Percentiles rank a stretch among this genome's conserved stretches.
Evolutionary conservation across 1,284 basidiomycete species (phyloP).

Genomic region (Macrocybe sp.): DNA sequence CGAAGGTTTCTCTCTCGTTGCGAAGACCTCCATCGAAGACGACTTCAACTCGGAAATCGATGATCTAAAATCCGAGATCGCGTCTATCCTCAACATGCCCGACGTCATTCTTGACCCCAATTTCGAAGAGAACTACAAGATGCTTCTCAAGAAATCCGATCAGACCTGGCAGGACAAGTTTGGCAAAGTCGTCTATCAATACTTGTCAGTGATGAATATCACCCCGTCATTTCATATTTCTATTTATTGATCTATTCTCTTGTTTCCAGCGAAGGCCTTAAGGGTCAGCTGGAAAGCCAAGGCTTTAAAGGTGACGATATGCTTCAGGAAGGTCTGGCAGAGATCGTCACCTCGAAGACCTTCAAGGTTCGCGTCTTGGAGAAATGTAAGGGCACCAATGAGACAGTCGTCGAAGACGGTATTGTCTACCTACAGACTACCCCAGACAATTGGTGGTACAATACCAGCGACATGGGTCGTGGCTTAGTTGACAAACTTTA

Average conservation of each 20-base stretch:
- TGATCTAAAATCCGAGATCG: conserved; percentile 23
- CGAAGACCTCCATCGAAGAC: conserved; percentile 25
- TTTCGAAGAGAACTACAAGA: conserved; percentile 28
- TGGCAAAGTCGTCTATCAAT: conserved; percentile 19
- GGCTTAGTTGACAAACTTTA: conserved; percentile 2
- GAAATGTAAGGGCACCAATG: conserved; percentile 20
- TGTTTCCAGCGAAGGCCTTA: conserved; percentile 22
- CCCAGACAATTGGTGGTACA: conserved; percentile 20
- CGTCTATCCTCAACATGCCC: conserved; percentile 21
- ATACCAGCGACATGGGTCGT: conserved; percentile 7
- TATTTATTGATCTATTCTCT: conserved; percentile 6
- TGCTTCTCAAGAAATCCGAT: conserved; percentile 18
- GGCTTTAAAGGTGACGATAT: conserved; percentile 31
- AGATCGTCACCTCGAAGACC: conserved; percentile 26
- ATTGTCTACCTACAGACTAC: conserved; percentile 21
- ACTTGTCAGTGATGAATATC: conserved; percentile 18
- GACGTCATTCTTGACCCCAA: conserved; percentile 31
- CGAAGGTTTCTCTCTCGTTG: conserved; percentile 25
- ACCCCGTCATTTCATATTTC: not conserved
- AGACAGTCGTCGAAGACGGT: conserved; percentile 28
- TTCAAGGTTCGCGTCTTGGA: conserved; percentile 30
- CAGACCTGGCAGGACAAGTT: conserved; percentile 24
- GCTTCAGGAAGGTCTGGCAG: conserved; percentile 32
- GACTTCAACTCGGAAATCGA: conserved; percentile 24
- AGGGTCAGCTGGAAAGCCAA: conserved; percentile 21